Percentiles rank a stretch among this genome's conserved stretches.
These are phyloP conservation scores for Ambrosia hybrid DNA, from an alignment of 140 eudicot genomes.

Conservation along the genomic window DNA sequence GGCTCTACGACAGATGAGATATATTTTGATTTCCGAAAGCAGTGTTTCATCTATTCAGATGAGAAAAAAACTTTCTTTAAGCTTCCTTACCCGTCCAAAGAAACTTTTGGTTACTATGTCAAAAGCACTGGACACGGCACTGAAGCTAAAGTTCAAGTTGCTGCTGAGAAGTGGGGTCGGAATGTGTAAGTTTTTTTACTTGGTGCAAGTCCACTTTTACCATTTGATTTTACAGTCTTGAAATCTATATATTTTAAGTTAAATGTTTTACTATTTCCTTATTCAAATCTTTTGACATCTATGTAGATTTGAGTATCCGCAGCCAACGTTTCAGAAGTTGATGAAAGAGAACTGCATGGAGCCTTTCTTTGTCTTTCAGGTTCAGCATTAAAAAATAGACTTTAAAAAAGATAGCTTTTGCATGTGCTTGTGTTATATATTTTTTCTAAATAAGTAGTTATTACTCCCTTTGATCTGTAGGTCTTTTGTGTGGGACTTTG, in stretches of 20 bases:
- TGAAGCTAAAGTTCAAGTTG: constrained; percentile 83
- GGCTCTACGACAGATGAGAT: constrained; percentile 74
- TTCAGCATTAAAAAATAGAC: constrained; percentile 19
- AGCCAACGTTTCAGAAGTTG: constrained; percentile 87
- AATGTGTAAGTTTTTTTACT: constrained; percentile 62
- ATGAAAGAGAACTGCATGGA: constrained; percentile 99
- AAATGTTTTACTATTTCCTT: constrained; percentile 12
- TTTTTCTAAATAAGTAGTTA: constrained; percentile 4
- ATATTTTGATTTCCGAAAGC: constrained; percentile 94
- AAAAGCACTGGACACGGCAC: constrained; percentile 88
- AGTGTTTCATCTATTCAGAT: constrained; percentile 73
- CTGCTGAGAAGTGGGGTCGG: constrained; percentile 96
- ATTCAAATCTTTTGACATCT: constrained; percentile 11
- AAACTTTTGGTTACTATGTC: constrained; percentile 81
- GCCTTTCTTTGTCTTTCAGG: constrained; percentile 98
- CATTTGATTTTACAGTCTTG: constrained; percentile 21
- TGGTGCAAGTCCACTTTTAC: not conserved
- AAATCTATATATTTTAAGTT: not conserved
- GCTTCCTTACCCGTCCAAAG: constrained; percentile 95
- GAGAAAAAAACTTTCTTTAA: constrained; percentile 76
- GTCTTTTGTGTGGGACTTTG: constrained; percentile 97
- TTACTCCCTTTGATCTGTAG: constrained; percentile 36
- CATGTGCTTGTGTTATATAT: not conserved
- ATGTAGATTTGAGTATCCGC: constrained; percentile 96
- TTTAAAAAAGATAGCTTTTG: not conserved